Evolutionary conservation across 2,329 filamentous ascomycete species (phyloP).

Genomic region (Colletotrichum tropicale): DNA sequence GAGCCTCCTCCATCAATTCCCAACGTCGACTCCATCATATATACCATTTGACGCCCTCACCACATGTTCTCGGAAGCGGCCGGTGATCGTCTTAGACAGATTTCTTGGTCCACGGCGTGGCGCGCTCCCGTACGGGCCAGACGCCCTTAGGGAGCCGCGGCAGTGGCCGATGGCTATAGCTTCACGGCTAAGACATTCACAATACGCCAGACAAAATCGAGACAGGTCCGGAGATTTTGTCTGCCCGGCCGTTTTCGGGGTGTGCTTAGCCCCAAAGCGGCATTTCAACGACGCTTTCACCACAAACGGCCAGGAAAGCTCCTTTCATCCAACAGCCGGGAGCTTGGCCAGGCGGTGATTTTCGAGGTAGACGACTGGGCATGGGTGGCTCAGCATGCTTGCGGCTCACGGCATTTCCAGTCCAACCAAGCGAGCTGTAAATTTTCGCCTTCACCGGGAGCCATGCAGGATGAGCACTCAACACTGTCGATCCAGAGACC

Average conservation of each 20-base stretch:
- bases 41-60: not conserved
- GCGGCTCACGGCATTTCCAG: not conserved
- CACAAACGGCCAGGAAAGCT: not conserved
- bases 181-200: not conserved
- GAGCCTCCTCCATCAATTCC: fast-evolving
- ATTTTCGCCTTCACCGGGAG: not conserved
- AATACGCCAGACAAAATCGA: not conserved
- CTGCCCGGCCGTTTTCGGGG: not conserved
- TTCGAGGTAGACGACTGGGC: not conserved
- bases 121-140: not conserved
- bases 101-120: not conserved
- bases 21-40: not conserved
- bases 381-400: not conserved
- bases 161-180: not conserved
- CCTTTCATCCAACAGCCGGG: not conserved
- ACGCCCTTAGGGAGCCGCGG: not conserved
- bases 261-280: not conserved
- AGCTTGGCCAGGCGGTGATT: not conserved
- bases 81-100: not conserved
- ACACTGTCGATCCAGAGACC: not conserved
- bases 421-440: not conserved
- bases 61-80: not conserved
- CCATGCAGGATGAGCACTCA: not conserved
- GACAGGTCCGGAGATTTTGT: not conserved
- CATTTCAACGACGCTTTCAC: not conserved